phyloP scores from a whole-genome alignment of 306 rosid genomes.

The Inga laurina region DNA sequence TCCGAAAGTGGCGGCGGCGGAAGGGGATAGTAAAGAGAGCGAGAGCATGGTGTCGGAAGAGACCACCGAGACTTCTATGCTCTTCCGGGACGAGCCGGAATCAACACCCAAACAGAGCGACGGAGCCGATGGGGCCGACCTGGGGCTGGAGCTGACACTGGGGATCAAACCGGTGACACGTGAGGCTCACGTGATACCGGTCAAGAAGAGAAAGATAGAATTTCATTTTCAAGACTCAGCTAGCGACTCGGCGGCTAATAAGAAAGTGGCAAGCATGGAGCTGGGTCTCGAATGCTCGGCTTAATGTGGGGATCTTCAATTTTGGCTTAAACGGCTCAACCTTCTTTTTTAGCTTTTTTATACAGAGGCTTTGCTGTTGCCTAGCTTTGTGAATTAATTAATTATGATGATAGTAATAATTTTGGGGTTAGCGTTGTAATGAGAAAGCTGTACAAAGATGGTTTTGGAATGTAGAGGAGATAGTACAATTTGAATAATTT shows the following conservation, averaged over 20 bases:
- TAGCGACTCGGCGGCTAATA: slow-evolving; percentile 1
- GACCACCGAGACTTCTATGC: slow-evolving; percentile 37
- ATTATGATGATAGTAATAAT: background rate
- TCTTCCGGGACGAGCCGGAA: slow-evolving; percentile 44
- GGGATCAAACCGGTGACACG: slow-evolving; percentile 63
- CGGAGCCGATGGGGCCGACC: slow-evolving; percentile 22
- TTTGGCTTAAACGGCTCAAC: slow-evolving; percentile 23
- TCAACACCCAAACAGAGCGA: slow-evolving; percentile 7
- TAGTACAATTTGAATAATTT: too few species aligned
- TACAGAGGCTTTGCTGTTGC: background rate
- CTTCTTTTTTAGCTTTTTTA: background rate
- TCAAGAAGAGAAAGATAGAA: slow-evolving; percentile 70
- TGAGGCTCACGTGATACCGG: slow-evolving; percentile 57
- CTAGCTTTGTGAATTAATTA: background rate
- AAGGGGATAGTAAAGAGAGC: slow-evolving; percentile 65
- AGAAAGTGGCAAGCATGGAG: slow-evolving; percentile 11
- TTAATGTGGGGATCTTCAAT: background rate
- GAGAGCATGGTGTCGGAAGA: slow-evolving; percentile 63
- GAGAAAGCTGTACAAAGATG: slow-evolving; percentile 27
- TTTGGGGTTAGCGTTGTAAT: slow-evolving; percentile 6
- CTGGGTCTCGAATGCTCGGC: slow-evolving; percentile 48
- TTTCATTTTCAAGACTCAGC: slow-evolving; percentile 14
- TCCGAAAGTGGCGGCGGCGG: slow-evolving; percentile 47
- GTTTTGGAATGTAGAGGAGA: background rate
- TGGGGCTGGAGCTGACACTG: slow-evolving; percentile 74